Base-by-base conservation (phyloP, 345 rosid genomes). In the Murraya paniculata region DNA sequence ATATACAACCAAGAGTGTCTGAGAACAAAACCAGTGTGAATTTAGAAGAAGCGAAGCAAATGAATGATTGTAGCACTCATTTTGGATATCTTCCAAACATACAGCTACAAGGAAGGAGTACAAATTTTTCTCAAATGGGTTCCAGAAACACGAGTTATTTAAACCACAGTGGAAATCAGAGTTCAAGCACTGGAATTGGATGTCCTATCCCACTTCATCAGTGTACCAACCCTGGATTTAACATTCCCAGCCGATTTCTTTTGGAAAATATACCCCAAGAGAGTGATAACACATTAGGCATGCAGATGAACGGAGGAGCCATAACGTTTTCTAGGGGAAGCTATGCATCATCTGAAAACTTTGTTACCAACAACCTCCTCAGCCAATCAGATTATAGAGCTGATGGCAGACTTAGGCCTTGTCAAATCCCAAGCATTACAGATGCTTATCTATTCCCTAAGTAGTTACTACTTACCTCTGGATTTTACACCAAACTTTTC, bases 251-350 rank as follows among this genome's bases (percentile, higher is more conserved):
- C 68, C 89, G 77, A 57, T 78, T 70, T 33, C 69, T 72, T 59
- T 65, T 74, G 64, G 86, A 84, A 72, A 75, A 79, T 77, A 67
- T 81, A 39, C 81, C 77, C 36, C 78, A 41, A 24, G 81, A 82
- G 61, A 81, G 30, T 36, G 33, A 39, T 74, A 68, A 72, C 66
- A 24, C 81, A 38, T 33, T 68, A 27, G 82, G 85, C 9, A 75
- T 81, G 79, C 78, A 70, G 68, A 78, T 85, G 84, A 86, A 78
- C 50, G 84, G 79, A 58, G 93, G 85, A 83, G 81, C 84, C 25
- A n/a, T 65, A 14, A 79, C 81, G 72, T 71, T 73, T 80, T 53
- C 81, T 21, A 82, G 83, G 39, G 85, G 73, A 72, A 75, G 74
- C 81, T 65, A 81, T 56, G 38, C 75, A 71, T 66, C 81, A 21